These are phyloP conservation scores for Waitea zeae DNA, from an alignment of 1,284 basidiomycete genomes.

Conservation along the genomic window DNA sequence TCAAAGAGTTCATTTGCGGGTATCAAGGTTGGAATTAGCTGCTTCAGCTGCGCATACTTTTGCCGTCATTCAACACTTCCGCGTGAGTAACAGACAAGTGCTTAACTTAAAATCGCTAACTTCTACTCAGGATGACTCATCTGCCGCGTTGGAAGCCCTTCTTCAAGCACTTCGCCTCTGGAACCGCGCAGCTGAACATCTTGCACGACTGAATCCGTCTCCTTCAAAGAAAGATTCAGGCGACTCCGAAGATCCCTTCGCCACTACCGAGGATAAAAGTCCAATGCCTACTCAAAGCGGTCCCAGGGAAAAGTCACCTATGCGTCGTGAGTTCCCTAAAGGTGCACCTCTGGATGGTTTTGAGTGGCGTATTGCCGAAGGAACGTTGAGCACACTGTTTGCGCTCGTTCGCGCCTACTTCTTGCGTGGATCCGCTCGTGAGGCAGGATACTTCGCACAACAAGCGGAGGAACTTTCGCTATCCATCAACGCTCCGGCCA, in stretches of 20 bases:
- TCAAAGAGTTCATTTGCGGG: constrained; percentile 39
- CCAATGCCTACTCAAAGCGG: constrained; percentile 15
- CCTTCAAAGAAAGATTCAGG: too few relatives aligned
- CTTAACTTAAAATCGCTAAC: background rate
- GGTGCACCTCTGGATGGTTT: constrained; percentile 29
- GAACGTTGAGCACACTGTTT: constrained; percentile 47
- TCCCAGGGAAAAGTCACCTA: constrained; percentile 13
- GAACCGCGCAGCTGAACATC: constrained; percentile 53
- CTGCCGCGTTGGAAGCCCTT: constrained; percentile 38
- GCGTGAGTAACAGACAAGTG: constrained; percentile 29
- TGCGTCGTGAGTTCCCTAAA: constrained; percentile 10
- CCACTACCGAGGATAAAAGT: constrained; percentile 20
- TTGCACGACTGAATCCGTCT: constrained; percentile 14
- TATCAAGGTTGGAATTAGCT: constrained; percentile 42
- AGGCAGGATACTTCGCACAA: constrained; percentile 67
- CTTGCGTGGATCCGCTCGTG: constrained; percentile 59
- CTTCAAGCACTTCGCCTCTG: constrained; percentile 64
- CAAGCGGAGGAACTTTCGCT: constrained; percentile 56
- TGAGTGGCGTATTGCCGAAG: constrained; percentile 64
- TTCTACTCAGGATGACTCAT: constrained; percentile 43
- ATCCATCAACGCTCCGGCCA: constrained; percentile 43
- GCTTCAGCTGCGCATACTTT: constrained; percentile 57
- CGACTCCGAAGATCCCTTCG: constrained; percentile 55
- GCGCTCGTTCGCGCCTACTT: constrained; percentile 45
- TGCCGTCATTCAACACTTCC: constrained; percentile 41